Base-by-base conservation (phyloP, 106 monocot genomes). In the Dendrobium officinale region DNA sequence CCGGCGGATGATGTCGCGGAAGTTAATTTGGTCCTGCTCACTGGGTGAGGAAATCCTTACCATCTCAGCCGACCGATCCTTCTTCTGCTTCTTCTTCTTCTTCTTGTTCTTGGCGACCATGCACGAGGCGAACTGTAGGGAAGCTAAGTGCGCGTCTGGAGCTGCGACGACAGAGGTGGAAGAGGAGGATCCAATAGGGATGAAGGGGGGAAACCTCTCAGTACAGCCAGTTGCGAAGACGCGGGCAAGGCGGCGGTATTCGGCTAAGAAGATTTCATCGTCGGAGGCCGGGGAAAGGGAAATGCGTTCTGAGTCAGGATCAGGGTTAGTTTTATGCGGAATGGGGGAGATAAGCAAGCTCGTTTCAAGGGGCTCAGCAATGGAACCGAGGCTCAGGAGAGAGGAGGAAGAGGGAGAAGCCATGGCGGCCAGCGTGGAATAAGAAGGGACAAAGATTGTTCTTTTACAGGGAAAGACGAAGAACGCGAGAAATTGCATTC, bases 1-100 rank as follows among this genome's bases (percentile, higher is more conserved):
- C 5, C 74, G 74, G 42, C 74, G 74, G 42, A 74, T 17, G 74
- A 74, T 41, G 41, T 74, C 41, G 74, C 41, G 41, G 74, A 43
- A 74, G 17, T 41, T 42, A n/a, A 20, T 44, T 7, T 42, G 74
- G 6, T 74, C 74, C 4, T 43, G 37, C 42, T 4, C 42, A 11
- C 74, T 20, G 18, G 42, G 74, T 5, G 74, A 40, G 42, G 41
- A 43, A 26, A 43, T 13, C 16, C 74, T 5, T 6, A 74, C 73
- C 42, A 74, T 74, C 42, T 74, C 74, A 9, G 74, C 37, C 74
- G 42, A 74, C 19, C 74, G 74, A 44, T 40, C 40, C 17, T 10
- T 40, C 42, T 9, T 73, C 73, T 37, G 41, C 73, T 37, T 73
- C 73, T 33, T 37, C 26, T 41, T 33, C 33, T 20, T 7, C 73